Percentiles rank a stretch among this genome's conserved stretches.
Conservation (phyloP, 495 filamentous ascomycete genomes). For the Aspergillus asperescens region DNA sequence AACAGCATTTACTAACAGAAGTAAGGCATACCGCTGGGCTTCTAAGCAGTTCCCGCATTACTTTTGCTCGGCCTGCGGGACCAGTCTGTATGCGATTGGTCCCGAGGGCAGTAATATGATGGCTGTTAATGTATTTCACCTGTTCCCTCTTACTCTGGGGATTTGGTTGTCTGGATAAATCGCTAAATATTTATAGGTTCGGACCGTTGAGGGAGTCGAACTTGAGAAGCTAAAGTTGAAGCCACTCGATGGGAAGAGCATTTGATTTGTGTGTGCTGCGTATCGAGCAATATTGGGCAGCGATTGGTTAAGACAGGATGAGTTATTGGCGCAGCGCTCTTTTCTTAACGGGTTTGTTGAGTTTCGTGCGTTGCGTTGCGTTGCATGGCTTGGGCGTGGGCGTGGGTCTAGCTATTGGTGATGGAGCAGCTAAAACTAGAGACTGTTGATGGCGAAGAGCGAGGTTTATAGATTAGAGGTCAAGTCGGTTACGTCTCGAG, state of each 20-base stretch:
- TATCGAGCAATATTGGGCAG: too few species aligned
- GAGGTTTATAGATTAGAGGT: too few species aligned
- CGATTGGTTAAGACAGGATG: too few species aligned
- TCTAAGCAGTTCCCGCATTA: slow-evolving; percentile 33
- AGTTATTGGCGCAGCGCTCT: too few species aligned
- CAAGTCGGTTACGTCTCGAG: too few species aligned
- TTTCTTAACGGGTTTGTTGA: too few species aligned
- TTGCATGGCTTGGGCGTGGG: too few species aligned
- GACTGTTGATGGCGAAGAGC: too few species aligned
- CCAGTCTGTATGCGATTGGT: slow-evolving; percentile 30
- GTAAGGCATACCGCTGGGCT: slow-evolving; percentile 35
- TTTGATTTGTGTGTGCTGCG: too few species aligned
- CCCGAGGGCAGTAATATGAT: slow-evolving; percentile 23
- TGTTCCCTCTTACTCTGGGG: background rate
- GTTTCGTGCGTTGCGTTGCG: too few species aligned
- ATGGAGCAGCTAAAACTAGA: too few species aligned
- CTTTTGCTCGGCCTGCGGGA: slow-evolving; percentile 41
- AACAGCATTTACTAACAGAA: background rate
- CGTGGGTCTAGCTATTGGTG: too few species aligned
- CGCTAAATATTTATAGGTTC: slow-evolving; percentile 17
- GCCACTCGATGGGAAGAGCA: background rate
- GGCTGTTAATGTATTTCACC: slow-evolving; percentile 34
- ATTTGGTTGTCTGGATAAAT: background rate
- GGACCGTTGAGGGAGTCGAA: slow-evolving; percentile 27
- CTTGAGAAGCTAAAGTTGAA: background rate